Evolutionary conservation across 2,329 filamentous ascomycete species (phyloP).

Genomic region (Claviceps pazoutovae): DNA sequence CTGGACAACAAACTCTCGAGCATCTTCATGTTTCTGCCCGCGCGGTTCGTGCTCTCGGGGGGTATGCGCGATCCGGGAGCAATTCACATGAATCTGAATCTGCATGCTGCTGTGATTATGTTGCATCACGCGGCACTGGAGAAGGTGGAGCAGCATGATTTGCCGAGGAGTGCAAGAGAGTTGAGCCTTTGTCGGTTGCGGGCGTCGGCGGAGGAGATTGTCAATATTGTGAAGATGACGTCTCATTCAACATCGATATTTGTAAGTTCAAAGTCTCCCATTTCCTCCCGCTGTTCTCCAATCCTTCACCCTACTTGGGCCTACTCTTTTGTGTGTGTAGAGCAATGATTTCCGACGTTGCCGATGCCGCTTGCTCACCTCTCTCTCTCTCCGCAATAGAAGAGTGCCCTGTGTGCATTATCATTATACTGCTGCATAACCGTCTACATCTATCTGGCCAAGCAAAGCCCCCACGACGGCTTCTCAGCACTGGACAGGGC

Average conservation of each 20-base stretch:
- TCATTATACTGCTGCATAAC: slow-evolving; percentile 75
- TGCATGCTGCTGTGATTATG: slow-evolving; percentile 79
- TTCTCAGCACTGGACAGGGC: slow-evolving; percentile 32
- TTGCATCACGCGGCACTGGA: slow-evolving; percentile 81
- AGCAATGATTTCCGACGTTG: not conserved
- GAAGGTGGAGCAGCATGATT: slow-evolving; percentile 58
- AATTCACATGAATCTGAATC: slow-evolving; percentile 73
- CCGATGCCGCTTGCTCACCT: not conserved
- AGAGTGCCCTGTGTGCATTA: slow-evolving; percentile 40
- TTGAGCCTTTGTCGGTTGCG: slow-evolving; percentile 61
- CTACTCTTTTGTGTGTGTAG: no score
- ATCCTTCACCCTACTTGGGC: no score
- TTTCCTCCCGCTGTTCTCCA: no score
- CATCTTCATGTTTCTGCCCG: slow-evolving; percentile 65
- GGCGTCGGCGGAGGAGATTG: slow-evolving; percentile 71
- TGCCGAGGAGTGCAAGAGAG: slow-evolving; percentile 50
- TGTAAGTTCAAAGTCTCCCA: slow-evolving; percentile 34
- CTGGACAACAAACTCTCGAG: slow-evolving; percentile 72
- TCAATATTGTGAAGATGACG: slow-evolving; percentile 68
- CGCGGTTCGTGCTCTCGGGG: slow-evolving; percentile 55
- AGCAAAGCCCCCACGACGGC: slow-evolving; percentile 46
- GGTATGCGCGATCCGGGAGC: slow-evolving; percentile 57
- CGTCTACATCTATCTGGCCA: slow-evolving; percentile 70
- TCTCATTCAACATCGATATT: slow-evolving; percentile 53
- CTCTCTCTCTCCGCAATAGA: slow-evolving; percentile 11